Evolutionary conservation across 2,329 filamentous ascomycete species (phyloP).

Genomic region (Penicillium sp.): DNA sequence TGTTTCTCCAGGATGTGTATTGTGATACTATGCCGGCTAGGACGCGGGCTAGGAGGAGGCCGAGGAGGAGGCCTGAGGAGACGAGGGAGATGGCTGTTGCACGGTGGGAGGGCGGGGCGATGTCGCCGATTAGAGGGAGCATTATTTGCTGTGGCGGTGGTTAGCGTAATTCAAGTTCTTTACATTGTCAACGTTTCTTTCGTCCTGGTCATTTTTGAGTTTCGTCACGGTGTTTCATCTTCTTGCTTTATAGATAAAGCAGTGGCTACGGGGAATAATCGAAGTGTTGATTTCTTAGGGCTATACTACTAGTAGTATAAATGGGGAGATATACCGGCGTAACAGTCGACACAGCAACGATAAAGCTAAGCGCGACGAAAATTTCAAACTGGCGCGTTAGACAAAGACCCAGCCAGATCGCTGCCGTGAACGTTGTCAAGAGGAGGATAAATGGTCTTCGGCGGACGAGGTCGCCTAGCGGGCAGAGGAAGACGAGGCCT

Average conservation of each 20-base stretch:
- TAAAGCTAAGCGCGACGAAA: neutral
- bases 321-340: neutral
- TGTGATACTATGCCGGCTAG: neutral
- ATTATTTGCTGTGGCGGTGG: neutral
- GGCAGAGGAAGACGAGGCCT: neutral
- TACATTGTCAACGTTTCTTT: too few relatives aligned
- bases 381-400: neutral
- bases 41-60: neutral
- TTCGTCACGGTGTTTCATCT: too few relatives aligned
- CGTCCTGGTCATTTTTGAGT: too few relatives aligned
- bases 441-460: neutral
- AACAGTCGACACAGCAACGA: neutral
- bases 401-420: neutral
- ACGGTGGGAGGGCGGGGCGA: neutral
- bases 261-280: too few relatives aligned
- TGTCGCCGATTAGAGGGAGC: constrained; percentile 1
- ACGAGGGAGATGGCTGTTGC: neutral
- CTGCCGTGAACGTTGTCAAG: neutral
- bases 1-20: neutral
- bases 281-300: too few relatives aligned
- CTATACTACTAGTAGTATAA: too few relatives aligned
- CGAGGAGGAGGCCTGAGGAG: neutral
- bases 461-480: neutral
- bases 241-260: too few relatives aligned
- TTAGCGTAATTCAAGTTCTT: too few relatives aligned